Evolutionary conservation across 2,329 filamentous ascomycete species (phyloP), one percentile per base, ranked within the genome.

Genomic region (Beauveria sp.): DNA sequence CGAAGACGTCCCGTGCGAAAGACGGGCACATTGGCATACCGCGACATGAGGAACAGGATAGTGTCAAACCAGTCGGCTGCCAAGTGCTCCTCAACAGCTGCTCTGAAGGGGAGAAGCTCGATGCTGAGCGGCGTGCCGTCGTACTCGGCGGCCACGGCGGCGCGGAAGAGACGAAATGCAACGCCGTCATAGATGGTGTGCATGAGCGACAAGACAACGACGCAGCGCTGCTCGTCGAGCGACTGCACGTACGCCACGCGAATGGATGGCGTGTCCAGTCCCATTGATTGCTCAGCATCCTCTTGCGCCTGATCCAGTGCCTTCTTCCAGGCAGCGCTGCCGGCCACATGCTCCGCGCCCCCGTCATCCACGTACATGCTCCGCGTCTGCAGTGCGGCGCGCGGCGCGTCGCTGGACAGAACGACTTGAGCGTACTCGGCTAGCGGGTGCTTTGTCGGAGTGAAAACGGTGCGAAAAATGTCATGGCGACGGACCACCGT

Each of bases 161-260:
- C 61, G 24, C 53, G 48, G 7, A 62, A 28, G 34, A 48, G 38
- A 3, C 38, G 46, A 18, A 62, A 38, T 2, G 42, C n/a, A 10
- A 54, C 46, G 38, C 61, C 61, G 48, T 62, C 61, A 48, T 62
- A 62, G 55, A 73, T 68, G 65, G 70, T 73, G 57, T 73, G 73
- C 63, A 73, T 74, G 64, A 73, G 68, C 22, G 72, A 67, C 0
- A 73, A 57, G 2, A 72, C 70, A 64, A 70, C 69, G 1, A 67
- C 46, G 24, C 54, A 62, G 26, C 34, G 54, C 26, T 24, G 24
- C 38, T 48, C 24, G 18, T 45, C 45, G 6, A 24, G 34, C 3
- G 61, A 59, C 46, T 45, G 56, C n/a, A 62, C 61, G 20, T 40
- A 62, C 31, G 61, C 4, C n/a, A 59, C 24, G n/a, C 38, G 20